phyloP scores from a whole-genome alignment of 192 early-diverging fungal genomes.

The Umbelopsis ramanniana region DNA sequence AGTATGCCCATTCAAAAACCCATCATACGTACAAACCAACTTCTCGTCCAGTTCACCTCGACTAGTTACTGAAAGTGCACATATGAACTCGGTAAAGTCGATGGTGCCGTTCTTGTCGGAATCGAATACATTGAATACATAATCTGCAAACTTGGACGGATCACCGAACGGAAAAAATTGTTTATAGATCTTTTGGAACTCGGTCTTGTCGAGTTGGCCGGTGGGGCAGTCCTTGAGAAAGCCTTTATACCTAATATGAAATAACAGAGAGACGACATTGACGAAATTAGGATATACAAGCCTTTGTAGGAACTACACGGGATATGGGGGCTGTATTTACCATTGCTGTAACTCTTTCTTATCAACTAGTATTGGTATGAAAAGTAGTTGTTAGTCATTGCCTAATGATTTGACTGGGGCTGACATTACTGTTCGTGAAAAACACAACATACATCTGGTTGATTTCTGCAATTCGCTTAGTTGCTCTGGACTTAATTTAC shows the following conservation, averaged over 20 bases:
- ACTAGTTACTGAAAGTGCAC: conserved; percentile 83
- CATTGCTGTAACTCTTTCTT: conserved; percentile 96
- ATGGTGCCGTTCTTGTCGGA: conserved; percentile 87
- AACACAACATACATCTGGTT: conserved; percentile 75
- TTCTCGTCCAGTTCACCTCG: conserved; percentile 86
- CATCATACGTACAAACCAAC: conserved; percentile 65
- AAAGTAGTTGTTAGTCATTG: neutral
- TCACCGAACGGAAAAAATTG: conserved; percentile 98
- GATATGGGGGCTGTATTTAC: conserved; percentile 44
- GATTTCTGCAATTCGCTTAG: conserved; percentile 77
- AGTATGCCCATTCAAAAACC: no score
- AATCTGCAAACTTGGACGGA: conserved; percentile 85
- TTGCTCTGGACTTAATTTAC: conserved; percentile 80
- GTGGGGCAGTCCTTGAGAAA: conserved; percentile 92
- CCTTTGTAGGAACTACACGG: neutral
- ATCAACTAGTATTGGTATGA: conserved; percentile 59
- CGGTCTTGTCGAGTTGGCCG: conserved; percentile 80
- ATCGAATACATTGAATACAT: conserved; percentile 93
- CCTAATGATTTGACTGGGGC: neutral
- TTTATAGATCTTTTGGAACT: conserved; percentile 94
- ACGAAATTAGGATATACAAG: neutral
- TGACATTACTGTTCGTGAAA: neutral
- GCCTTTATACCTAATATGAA: conserved; percentile 78
- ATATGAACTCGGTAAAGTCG: conserved; percentile 92
- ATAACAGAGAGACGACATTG: neutral